A percentile compares a stretch with the other conserved stretches of the same genome.
phyloP scores from a whole-genome alignment of 1,284 basidiomycete genomes.

The Hemileccinum hortonii region DNA sequence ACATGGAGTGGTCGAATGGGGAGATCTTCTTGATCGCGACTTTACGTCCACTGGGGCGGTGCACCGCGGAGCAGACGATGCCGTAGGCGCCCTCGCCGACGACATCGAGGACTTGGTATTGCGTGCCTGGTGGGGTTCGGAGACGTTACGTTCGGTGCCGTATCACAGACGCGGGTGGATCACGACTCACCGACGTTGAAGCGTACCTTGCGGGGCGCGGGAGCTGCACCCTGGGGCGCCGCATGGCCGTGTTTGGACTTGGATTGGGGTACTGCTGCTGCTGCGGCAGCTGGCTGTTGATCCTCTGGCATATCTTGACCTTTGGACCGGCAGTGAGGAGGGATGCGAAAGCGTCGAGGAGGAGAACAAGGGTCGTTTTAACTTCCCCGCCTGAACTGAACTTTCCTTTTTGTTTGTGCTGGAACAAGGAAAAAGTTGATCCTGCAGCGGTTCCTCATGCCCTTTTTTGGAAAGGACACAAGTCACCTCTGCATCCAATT shows the following conservation, averaged over 20 bases:
- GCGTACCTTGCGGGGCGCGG: conserved; percentile 80
- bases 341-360: conserved; percentile 4
- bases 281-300: conserved; percentile 13
- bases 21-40: conserved; percentile 92
- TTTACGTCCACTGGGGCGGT: conserved; percentile 75
- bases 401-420: conserved; percentile 18
- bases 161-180: neutral
- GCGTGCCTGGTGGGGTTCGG: conserved; percentile 51
- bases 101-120: conserved; percentile 88
- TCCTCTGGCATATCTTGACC: conserved; percentile 27
- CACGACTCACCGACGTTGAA: conserved; percentile 85
- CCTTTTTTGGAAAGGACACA: conserved; percentile 3
- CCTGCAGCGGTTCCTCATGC: conserved; percentile 1
- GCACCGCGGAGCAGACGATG: conserved; percentile 86
- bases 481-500: neutral
- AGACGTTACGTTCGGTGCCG: neutral
- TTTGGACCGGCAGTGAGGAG: neutral
- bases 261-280: conserved; percentile 26
- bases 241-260: conserved; percentile 65
- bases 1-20: conserved; percentile 92
- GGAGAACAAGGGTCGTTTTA: conserved; percentile 14
- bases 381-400: conserved; percentile 1
- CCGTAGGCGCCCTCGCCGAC: conserved; percentile 88
- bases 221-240: conserved; percentile 56
- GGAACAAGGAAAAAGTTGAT: conserved; percentile 20